These are phyloP conservation scores for Metarhizium sp. DNA, from an alignment of 2,329 filamentous ascomycete genomes.

Conservation along the genomic window DNA sequence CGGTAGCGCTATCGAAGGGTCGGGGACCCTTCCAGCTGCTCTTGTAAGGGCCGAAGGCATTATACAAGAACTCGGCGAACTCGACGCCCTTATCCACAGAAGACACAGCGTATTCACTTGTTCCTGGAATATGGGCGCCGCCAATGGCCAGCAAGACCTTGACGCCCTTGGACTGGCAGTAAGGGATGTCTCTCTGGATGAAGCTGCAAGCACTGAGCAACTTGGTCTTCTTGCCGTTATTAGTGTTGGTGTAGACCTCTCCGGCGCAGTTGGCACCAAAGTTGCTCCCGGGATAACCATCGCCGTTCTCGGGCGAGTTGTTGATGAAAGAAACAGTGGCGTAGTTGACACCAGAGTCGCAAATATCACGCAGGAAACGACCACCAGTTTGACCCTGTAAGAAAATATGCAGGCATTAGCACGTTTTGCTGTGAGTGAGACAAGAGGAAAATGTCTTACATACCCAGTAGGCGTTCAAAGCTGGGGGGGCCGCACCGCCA, in stretches of 20 bases:
- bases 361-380: conserved; percentile 24
- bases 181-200: conserved; percentile 29
- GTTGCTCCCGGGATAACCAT: conserved; percentile 28
- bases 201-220: conserved; percentile 25
- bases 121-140: conserved; percentile 17
- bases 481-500: not conserved
- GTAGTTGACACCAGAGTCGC: conserved; percentile 26
- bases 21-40: conserved; percentile 22
- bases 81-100: conserved; percentile 19
- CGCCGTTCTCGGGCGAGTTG: conserved; percentile 25
- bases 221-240: conserved; percentile 15
- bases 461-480: conserved; percentile 1
- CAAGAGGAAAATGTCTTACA: not conserved
- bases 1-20: conserved; percentile 23
- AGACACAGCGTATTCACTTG: conserved; percentile 23
- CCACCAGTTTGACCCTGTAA: conserved; percentile 24
- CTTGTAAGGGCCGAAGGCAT: conserved; percentile 28
- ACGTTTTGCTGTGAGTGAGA: not conserved
- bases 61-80: conserved; percentile 30
- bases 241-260: conserved; percentile 12
- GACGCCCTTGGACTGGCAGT: conserved; percentile 31
- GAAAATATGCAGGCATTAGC: conserved; percentile 2
- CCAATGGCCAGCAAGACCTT: conserved; percentile 35
- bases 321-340: conserved; percentile 30
- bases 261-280: conserved; percentile 29